Evolutionary conservation across 768 basidiomycete genomes (phyloP).

Genomic region (Botryobasidium botryosum): DNA sequence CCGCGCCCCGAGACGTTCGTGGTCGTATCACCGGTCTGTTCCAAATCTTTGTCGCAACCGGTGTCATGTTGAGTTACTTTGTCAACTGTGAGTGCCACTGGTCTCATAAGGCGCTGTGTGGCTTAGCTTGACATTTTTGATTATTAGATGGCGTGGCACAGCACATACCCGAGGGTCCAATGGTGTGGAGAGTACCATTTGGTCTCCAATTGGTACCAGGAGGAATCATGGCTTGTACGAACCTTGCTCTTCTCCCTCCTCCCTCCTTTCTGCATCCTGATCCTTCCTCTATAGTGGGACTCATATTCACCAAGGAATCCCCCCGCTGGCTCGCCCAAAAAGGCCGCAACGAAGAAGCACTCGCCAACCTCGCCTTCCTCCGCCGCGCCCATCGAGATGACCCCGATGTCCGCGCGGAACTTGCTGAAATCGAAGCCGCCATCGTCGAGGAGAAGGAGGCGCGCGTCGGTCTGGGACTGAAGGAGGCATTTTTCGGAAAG

Average conservation of each 20-base stretch:
- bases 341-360: conserved; percentile 19
- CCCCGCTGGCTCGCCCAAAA: conserved; percentile 23
- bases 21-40: conserved; percentile 74
- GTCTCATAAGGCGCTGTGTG: neutral
- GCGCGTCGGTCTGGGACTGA: conserved; percentile 43
- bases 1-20: conserved; percentile 71
- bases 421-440: conserved; percentile 59
- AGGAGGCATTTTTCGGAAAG: conserved; percentile 61
- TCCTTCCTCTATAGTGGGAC: conserved; percentile 22
- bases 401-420: conserved; percentile 20
- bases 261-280: conserved; percentile 3
- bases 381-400: conserved; percentile 21
- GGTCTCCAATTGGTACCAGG: conserved; percentile 22
- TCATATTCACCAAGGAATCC: conserved; percentile 14
- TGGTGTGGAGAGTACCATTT: conserved; percentile 16
- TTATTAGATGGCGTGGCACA: conserved; percentile 9
- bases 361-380: conserved; percentile 32
- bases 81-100: conserved; percentile 41
- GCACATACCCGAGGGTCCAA: conserved; percentile 9
- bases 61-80: conserved; percentile 76
- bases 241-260: conserved; percentile 10
- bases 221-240: conserved; percentile 19
- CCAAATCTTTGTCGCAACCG: conserved; percentile 74
- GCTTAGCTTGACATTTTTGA: neutral
- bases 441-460: conserved; percentile 55